Base-by-base conservation (phyloP, 129 eudicot genomes). In the Artemisia argyi region DNA sequence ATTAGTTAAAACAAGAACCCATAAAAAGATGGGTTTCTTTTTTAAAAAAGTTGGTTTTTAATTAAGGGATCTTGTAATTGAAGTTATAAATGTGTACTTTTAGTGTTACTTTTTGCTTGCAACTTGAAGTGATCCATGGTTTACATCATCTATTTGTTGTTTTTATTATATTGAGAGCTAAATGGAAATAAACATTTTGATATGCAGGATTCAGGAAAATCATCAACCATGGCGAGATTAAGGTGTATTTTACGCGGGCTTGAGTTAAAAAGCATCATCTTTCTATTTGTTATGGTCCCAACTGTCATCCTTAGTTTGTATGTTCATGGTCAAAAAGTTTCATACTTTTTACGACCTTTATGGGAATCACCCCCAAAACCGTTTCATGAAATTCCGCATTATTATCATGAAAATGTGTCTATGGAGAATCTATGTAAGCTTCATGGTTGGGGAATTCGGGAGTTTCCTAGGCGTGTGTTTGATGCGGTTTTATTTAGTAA, bases 281-380 rank as follows among this genome's bases (percentile, higher is more conserved):
- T 90, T 72, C 82, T 87, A 13, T 73, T 85, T 17, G n/a, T 84
- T 30, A 54, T 87, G 73, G 74, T 85, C 73, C 97, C 97, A 9
- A 69, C 80, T 17, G 74, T 83, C 63, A 19, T 85, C 56, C 75
- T 83, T 7, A 76, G 79, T 61, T 61, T 85, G 19, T 87, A 90
- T 24, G 46, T 87, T 17, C 97, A 90, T 10, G 97, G 97, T 35
- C 97, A 87, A 56, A 90, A 90, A 51, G 87, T 90, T 69, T 82
- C 97, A 3, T 92, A 92, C 89, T 92, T 92, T 74, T 77, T 92
- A 30, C 81, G 98, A 5, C 98, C 98, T 1, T 81, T 92, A 13
- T 92, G 98, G 98, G 98, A 92, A 48, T 71, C 81, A 17, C 98
- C 98, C 3, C 98, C 98, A 5, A 89, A 92, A 68, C 94, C 94